Conservation (phyloP, 352 stramenopile genomes). For the Phytophthora sp. region DNA sequence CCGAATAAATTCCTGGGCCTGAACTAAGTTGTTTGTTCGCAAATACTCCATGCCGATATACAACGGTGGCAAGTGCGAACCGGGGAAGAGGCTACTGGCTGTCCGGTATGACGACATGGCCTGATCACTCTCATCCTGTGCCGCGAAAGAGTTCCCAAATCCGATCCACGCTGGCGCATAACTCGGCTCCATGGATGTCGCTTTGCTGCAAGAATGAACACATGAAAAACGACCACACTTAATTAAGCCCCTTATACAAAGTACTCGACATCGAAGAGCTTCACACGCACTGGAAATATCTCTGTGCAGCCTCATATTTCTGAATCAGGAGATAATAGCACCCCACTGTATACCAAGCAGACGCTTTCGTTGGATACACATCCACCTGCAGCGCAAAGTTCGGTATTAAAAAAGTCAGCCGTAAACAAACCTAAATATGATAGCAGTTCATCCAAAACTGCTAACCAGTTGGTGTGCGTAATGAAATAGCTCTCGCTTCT, state of each 20-base stretch:
- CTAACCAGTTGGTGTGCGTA: constrained; percentile 94
- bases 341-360: constrained; percentile 96
- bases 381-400: constrained; percentile 71
- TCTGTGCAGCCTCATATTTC: constrained; percentile 95
- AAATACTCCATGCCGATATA: constrained; percentile 99
- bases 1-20: constrained; percentile 94
- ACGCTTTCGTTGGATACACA: constrained; percentile 92
- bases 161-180: constrained; percentile 97
- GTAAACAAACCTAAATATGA: background rate
- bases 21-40: constrained; percentile 95
- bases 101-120: constrained; percentile 97
- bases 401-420: background rate
- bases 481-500: constrained; percentile 95
- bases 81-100: constrained; percentile 93
- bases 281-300: constrained; percentile 93
- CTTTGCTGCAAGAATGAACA: constrained; percentile 71
- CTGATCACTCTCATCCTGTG: constrained; percentile 98
- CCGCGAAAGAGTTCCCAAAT: constrained; percentile 96
- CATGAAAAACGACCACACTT: constrained; percentile 3
- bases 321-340: constrained; percentile 96
- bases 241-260: no score
- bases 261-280: background rate
- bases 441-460: background rate
- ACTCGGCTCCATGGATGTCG: constrained; percentile 90
- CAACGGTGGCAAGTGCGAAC: constrained; percentile 92